These are phyloP conservation scores for Hemileia vastatrix DNA, from an alignment of 1,284 basidiomycete genomes.

Conservation along the genomic window DNA sequence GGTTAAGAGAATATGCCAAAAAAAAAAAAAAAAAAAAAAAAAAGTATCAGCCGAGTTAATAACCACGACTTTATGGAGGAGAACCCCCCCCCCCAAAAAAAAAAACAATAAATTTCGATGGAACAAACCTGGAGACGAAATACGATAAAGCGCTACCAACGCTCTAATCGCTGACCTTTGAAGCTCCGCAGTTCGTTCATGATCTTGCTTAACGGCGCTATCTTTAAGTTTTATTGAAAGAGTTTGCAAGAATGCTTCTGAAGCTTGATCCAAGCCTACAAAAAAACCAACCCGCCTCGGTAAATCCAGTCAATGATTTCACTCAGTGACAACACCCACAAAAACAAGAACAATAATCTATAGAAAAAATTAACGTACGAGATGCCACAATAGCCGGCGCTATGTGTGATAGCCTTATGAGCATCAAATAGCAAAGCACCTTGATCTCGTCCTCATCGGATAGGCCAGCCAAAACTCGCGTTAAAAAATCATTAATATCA, in stretches of 20 bases:
- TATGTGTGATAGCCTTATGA: conserved; percentile 77
- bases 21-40: background rate
- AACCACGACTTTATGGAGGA: background rate
- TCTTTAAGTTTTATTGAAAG: conserved; percentile 63
- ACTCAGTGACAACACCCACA: background rate
- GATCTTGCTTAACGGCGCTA: conserved; percentile 84
- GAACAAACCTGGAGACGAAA: conserved; percentile 24
- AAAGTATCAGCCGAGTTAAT: background rate
- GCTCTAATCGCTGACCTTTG: conserved; percentile 78
- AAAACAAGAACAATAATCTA: conserved; percentile 37
- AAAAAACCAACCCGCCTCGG: background rate
- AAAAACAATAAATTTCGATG: background rate
- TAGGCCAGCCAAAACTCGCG: conserved; percentile 70
- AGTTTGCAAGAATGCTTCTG: conserved; percentile 67
- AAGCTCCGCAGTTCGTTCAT: conserved; percentile 84
- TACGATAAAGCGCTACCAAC: conserved; percentile 61
- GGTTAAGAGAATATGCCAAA: too few relatives aligned
- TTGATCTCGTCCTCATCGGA: conserved; percentile 93
- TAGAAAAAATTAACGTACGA: conserved; percentile 27
- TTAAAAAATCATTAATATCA: conserved; percentile 73
- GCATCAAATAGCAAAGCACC: conserved; percentile 87
- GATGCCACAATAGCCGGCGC: conserved; percentile 61
- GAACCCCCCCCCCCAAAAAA: background rate
- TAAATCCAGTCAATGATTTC: background rate
- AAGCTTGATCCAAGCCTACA: conserved; percentile 76